Conservation (phyloP, 768 basidiomycete genomes). For the Tulasnella sp. region DNA sequence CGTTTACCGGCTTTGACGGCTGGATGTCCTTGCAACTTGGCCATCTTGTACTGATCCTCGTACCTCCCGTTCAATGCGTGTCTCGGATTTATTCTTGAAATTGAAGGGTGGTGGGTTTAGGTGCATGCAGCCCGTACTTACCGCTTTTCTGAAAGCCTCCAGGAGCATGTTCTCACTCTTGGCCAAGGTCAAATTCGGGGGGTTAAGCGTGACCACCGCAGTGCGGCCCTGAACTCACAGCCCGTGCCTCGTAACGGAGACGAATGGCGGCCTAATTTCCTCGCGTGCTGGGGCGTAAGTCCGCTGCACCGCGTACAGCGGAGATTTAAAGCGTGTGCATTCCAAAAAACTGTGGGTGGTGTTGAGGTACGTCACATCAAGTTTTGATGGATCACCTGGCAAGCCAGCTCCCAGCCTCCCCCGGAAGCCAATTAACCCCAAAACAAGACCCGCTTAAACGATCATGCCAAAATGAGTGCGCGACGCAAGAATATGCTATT, state of each 20-base stretch:
- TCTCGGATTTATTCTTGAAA: too few species aligned
- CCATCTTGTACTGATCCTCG: too few species aligned
- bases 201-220: too few species aligned
- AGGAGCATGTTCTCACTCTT: too few species aligned
- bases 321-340: background rate
- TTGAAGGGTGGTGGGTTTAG: too few species aligned
- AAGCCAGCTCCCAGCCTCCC: background rate
- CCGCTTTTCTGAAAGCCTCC: too few species aligned
- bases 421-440: background rate
- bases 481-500: background rate
- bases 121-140: too few species aligned
- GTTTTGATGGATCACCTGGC: background rate
- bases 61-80: too few species aligned
- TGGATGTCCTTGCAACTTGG: too few species aligned
- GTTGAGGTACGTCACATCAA: background rate
- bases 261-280: background rate
- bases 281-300: too few species aligned
- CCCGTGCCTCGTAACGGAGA: background rate
- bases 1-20: too few species aligned
- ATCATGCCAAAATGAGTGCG: background rate
- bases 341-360: background rate
- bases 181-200: too few species aligned
- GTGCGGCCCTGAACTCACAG: background rate
- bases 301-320: background rate
- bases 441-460: background rate